A percentile compares a stretch with the other conserved stretches of the same genome.
Evolutionary conservation across 2,329 filamentous ascomycete genomes (phyloP).

Genomic region (Gremmenia infestans): DNA sequence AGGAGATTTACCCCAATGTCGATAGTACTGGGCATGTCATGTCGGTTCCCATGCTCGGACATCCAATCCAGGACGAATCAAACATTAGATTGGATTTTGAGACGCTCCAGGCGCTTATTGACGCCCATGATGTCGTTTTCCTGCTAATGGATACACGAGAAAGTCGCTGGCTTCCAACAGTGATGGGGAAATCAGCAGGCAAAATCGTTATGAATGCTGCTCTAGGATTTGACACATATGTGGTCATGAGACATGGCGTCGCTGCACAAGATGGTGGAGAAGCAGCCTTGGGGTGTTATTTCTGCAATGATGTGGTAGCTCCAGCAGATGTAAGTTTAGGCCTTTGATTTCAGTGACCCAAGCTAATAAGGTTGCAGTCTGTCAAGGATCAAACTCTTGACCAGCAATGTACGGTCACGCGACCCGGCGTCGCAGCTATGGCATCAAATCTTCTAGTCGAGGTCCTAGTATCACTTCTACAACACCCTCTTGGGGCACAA

Average conservation of each 20-base stretch:
- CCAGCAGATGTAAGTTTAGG: slow-evolving; percentile 73
- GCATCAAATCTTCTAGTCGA: slow-evolving; percentile 90
- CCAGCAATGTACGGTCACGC: slow-evolving; percentile 95
- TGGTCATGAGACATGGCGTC: slow-evolving; percentile 92
- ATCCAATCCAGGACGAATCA: slow-evolving; percentile 70
- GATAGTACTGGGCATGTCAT: slow-evolving; percentile 75
- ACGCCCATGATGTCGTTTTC: slow-evolving; percentile 87
- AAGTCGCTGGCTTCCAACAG: slow-evolving; percentile 88
- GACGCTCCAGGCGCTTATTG: slow-evolving; percentile 66
- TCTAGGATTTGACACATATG: slow-evolving; percentile 91
- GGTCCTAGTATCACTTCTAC: slow-evolving; percentile 78
- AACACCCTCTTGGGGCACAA: slow-evolving; percentile 70
- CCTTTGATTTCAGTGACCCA: not conserved
- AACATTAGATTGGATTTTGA: slow-evolving; percentile 71
- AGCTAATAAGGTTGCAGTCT: slow-evolving; percentile 52
- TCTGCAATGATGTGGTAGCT: slow-evolving; percentile 96
- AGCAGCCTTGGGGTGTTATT: slow-evolving; percentile 84
- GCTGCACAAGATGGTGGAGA: slow-evolving; percentile 51
- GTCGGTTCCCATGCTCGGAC: slow-evolving; percentile 91
- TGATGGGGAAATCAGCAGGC: slow-evolving; percentile 87
- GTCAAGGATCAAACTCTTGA: slow-evolving; percentile 93
- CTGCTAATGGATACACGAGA: slow-evolving; percentile 96
- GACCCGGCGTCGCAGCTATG: slow-evolving; percentile 86
- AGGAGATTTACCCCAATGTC: slow-evolving; percentile 85
- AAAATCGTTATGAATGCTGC: slow-evolving; percentile 98